Percentiles rank a stretch among this genome's conserved stretches.
Conservation (phyloP, 2,329 filamentous ascomycete genomes). For the Simplicillium aogashimaense region DNA sequence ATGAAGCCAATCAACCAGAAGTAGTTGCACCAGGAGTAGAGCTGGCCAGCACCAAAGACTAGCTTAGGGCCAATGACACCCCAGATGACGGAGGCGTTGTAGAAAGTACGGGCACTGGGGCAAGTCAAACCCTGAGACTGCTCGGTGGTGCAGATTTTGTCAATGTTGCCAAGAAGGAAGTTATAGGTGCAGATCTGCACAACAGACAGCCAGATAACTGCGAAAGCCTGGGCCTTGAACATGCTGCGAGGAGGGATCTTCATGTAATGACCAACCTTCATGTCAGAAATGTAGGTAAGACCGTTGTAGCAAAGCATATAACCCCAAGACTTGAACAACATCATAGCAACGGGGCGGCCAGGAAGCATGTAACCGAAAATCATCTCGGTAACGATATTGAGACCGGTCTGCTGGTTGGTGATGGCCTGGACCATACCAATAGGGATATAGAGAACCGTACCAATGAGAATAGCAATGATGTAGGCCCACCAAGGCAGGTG, state of each 20-base stretch:
- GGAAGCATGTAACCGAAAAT: constrained; percentile 28
- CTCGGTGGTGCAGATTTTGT: constrained; percentile 32
- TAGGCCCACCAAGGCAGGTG: constrained; percentile 33
- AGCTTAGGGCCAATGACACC: constrained; percentile 37
- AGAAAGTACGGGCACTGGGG: constrained; percentile 44
- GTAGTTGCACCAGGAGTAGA: constrained; percentile 38
- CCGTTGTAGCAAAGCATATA: constrained; percentile 27
- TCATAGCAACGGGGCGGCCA: constrained; percentile 24
- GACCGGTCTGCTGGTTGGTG: constrained; percentile 25
- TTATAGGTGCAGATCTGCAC: constrained; percentile 19
- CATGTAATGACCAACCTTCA: constrained; percentile 35
- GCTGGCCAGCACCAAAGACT: constrained; percentile 22
- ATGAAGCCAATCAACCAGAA: constrained; percentile 46
- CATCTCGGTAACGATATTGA: constrained; percentile 29
- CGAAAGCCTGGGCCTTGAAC: constrained; percentile 27
- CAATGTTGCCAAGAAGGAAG: constrained; percentile 29
- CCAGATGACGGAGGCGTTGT: constrained; percentile 47
- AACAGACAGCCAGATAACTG: constrained; percentile 19
- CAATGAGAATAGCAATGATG: constrained; percentile 28
- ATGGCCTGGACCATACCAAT: constrained; percentile 27
- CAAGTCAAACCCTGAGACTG: constrained; percentile 41
- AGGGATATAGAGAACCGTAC: constrained; percentile 30
- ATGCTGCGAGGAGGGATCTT: constrained; percentile 35
- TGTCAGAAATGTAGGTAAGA: constrained; percentile 26
- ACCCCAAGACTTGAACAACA: constrained; percentile 26